phyloP scores from a whole-genome alignment of 1,139 yeast genomes.

The Yamadazyma sp. region DNA sequence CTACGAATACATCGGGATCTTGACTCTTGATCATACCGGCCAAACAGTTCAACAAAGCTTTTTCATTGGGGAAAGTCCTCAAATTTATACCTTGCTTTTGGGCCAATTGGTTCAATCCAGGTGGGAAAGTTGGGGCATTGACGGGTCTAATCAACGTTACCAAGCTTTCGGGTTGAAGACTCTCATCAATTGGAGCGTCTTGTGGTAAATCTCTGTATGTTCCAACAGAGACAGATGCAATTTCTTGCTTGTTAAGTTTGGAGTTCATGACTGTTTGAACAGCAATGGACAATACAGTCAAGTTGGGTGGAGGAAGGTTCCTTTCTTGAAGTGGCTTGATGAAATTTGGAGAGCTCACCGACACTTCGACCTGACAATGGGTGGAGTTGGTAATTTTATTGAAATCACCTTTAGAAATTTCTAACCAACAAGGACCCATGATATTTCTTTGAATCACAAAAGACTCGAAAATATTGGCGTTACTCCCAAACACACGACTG shows the following conservation, averaged over 20 bases:
- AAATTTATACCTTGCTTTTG: slow-evolving; percentile 48
- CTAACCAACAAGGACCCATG: slow-evolving; percentile 99
- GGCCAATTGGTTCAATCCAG: slow-evolving; percentile 65
- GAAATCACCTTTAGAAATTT: slow-evolving; percentile 65
- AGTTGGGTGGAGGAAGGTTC: slow-evolving; percentile 51
- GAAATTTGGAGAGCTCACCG: slow-evolving; percentile 50
- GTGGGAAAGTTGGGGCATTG: slow-evolving; percentile 61
- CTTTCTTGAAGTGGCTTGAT: slow-evolving; percentile 53
- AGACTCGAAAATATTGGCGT: slow-evolving; percentile 73
- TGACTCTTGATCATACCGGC: slow-evolving; percentile 66
- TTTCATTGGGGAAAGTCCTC: slow-evolving; percentile 69
- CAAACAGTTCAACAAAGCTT: slow-evolving; percentile 68
- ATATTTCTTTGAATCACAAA: slow-evolving; percentile 79
- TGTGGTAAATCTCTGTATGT: slow-evolving; percentile 66
- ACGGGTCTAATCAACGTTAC: slow-evolving; percentile 78
- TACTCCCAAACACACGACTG: slow-evolving; percentile 77
- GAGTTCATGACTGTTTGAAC: slow-evolving; percentile 79
- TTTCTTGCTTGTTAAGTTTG: slow-evolving; percentile 76
- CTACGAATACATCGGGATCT: slow-evolving; percentile 91
- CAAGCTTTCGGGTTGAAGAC: slow-evolving; percentile 52
- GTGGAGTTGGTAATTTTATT: slow-evolving; percentile 62
- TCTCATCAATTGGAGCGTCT: slow-evolving; percentile 65
- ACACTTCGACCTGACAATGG: slow-evolving; percentile 77
- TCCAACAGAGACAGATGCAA: slow-evolving; percentile 79
- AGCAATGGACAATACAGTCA: slow-evolving; percentile 73